Evolutionary conservation across 2,329 filamentous ascomycete genomes (phyloP).

Genomic region (Cercospora beticola): DNA sequence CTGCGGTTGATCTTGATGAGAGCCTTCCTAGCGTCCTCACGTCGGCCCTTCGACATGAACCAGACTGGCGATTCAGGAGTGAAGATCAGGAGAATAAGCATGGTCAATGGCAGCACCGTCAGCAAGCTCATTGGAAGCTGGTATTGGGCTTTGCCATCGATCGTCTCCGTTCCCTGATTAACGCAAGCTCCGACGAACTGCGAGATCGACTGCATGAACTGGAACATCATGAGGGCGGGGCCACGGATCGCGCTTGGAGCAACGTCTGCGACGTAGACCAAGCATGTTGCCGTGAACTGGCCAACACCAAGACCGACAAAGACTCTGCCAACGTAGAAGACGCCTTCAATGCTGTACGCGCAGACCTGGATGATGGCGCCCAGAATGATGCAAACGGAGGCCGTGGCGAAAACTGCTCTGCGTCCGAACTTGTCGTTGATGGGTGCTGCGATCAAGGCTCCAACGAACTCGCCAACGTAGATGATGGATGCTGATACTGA

Average conservation of each 20-base stretch:
- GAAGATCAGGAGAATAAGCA: conserved; percentile 25
- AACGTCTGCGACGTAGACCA: conserved; percentile 27
- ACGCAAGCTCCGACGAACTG: conserved; percentile 28
- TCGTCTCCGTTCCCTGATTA: conserved; percentile 27
- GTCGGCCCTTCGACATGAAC: conserved; percentile 23
- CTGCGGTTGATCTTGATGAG: conserved; percentile 27
- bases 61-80: conserved; percentile 26
- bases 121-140: conserved; percentile 24
- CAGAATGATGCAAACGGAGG: conserved; percentile 22
- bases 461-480: conserved; percentile 27
- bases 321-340: conserved; percentile 26
- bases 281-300: conserved; percentile 26
- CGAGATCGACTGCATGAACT: conserved; percentile 28
- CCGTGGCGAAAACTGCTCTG: conserved; percentile 24
- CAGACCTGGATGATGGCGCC: conserved; percentile 27
- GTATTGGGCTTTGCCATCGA: conserved; percentile 24
- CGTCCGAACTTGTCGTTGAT: conserved; percentile 28
- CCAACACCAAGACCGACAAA: conserved; percentile 26
- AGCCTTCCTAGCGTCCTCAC: conserved; percentile 22
- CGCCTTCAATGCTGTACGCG: conserved; percentile 24
- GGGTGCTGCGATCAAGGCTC: conserved; percentile 24
- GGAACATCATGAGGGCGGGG: conserved; percentile 26
- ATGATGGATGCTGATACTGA: conserved; percentile 28
- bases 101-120: conserved; percentile 22
- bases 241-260: conserved; percentile 26